Evolutionary conservation across 1,284 basidiomycete genomes (phyloP), one percentile per base, ranked within the genome.

Genomic region (Cryptococcus maquisensis): DNA sequence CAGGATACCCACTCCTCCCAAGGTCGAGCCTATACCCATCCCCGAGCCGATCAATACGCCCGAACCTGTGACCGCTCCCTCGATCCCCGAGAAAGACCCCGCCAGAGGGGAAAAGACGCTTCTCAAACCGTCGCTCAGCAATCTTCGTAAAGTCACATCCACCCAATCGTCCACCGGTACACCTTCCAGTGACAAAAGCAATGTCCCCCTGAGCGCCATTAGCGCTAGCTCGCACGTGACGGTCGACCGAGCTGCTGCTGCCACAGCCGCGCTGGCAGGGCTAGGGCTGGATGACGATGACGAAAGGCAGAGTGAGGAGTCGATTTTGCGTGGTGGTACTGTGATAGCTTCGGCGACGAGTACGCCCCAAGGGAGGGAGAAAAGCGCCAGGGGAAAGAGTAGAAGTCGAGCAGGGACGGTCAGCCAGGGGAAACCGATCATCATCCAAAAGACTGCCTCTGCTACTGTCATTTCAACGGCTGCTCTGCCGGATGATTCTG

Each of bases 231-330:
- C 35, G 37, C 13, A 38, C 10, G 47, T 36, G 26, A 38, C 21
- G 21, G 47, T 24, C 9, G 37, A 28, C 8, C 35, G 18, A 10
- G 35, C 37, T 15, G 37, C 47, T 3, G 47, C 47, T 16, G 37
- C 47, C 15, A 38, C 47, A 8, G 35, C 40, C 20, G 40, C 40
- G 20, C 18, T 38, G 26, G 47, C 47, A 7, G 36, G 35, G 4
- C 32, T 38, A 4, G 36, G 21, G 4, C 35, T 21, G 4, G 35
- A 16, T 23, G 20, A 20, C 5, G 36, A 43, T 15, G 24, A 37
- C 16, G 52, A 20, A 18, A 36, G 46, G 23, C 28, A 28, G n/a
- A 42, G 38, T 37, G 52, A 48, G n/a, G 45, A 46, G 43, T n/a
- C 35, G 7, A 45, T 45, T 10, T 43, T 49, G 40, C 28, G 36